Conservation (phyloP, 1,284 basidiomycete species). For the Peniophora sp. region DNA sequence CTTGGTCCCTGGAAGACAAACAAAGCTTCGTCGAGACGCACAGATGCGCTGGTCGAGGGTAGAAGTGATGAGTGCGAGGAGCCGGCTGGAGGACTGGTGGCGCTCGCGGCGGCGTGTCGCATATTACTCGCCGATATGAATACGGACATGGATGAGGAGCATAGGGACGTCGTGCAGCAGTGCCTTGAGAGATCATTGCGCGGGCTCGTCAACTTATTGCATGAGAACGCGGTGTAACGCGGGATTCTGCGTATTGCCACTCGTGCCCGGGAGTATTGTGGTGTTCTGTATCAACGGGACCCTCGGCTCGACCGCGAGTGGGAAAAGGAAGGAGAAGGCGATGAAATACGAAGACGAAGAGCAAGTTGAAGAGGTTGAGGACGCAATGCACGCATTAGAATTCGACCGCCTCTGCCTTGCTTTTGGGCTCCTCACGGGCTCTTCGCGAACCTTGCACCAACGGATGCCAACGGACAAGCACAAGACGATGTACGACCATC, state of each 20-base stretch:
- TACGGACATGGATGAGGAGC: neutral
- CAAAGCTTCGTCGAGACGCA: constrained; percentile 9
- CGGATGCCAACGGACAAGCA: constrained; percentile 26
- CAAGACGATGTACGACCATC: constrained; percentile 32
- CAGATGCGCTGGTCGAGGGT: neutral
- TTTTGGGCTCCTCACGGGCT: constrained; percentile 63
- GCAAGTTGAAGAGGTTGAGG: constrained; percentile 15
- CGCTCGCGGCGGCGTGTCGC: constrained; percentile 35
- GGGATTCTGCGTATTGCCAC: constrained; percentile 36
- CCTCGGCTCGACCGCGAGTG: too few relatives aligned
- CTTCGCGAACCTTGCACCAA: constrained; percentile 65
- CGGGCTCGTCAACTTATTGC: too few relatives aligned
- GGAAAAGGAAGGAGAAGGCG: too few relatives aligned
- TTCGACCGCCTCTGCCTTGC: constrained; percentile 63
- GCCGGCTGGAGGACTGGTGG: constrained; percentile 32
- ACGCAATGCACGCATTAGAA: constrained; percentile 15
- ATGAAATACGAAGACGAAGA: neutral
- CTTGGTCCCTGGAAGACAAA: constrained; percentile 43
- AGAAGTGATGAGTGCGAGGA: constrained; percentile 15
- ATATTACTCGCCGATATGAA: constrained; percentile 16
- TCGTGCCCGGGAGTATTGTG: constrained; percentile 35
- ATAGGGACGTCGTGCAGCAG: constrained; percentile 26
- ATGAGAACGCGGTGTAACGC: constrained; percentile 50
- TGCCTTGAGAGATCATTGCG: constrained; percentile 54
- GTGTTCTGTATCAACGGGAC: neutral